phyloP scores from a whole-genome alignment of 1,139 yeast genomes.

The Blastobotrys apis region DNA sequence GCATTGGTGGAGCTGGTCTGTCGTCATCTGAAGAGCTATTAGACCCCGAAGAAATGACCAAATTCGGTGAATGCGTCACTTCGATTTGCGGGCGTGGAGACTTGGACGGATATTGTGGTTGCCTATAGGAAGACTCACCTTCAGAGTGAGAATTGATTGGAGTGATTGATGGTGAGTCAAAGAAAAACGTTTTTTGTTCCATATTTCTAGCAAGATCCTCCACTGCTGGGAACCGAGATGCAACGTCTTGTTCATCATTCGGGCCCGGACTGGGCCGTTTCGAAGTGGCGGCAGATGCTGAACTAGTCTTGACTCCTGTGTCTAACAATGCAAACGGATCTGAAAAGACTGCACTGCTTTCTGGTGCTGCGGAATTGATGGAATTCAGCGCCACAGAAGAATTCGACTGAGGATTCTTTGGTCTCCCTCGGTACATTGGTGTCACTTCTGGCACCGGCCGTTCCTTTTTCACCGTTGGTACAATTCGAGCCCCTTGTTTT shows the following conservation, averaged over 20 bases:
- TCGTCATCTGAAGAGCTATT: not conserved
- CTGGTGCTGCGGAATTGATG: slow-evolving; percentile 9
- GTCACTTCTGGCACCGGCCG: slow-evolving; percentile 23
- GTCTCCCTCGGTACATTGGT: slow-evolving; percentile 30
- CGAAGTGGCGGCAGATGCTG: not conserved
- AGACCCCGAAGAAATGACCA: not conserved
- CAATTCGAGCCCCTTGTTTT: slow-evolving; percentile 5
- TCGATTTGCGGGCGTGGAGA: not conserved
- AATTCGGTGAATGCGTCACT: not conserved
- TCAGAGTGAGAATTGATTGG: not conserved
- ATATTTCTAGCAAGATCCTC: slow-evolving; percentile 33
- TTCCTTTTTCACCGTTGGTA: not conserved
- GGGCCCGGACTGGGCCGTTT: not conserved
- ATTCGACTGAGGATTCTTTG: slow-evolving; percentile 15
- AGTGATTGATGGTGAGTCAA: slow-evolving; percentile 12
- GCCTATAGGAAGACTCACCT: not conserved
- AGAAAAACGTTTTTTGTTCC: slow-evolving; percentile 23
- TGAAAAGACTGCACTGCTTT: slow-evolving; percentile 15
- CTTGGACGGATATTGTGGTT: not conserved
- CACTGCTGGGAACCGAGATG: slow-evolving; percentile 33
- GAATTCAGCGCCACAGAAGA: slow-evolving; percentile 16
- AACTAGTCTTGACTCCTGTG: slow-evolving; percentile 9
- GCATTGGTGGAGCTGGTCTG: not conserved
- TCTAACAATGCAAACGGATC: slow-evolving; percentile 21
- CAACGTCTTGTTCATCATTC: slow-evolving; percentile 6